Evolutionary conservation across 1,139 yeast genomes (phyloP).

Genomic region (Protomyces inouyei): DNA sequence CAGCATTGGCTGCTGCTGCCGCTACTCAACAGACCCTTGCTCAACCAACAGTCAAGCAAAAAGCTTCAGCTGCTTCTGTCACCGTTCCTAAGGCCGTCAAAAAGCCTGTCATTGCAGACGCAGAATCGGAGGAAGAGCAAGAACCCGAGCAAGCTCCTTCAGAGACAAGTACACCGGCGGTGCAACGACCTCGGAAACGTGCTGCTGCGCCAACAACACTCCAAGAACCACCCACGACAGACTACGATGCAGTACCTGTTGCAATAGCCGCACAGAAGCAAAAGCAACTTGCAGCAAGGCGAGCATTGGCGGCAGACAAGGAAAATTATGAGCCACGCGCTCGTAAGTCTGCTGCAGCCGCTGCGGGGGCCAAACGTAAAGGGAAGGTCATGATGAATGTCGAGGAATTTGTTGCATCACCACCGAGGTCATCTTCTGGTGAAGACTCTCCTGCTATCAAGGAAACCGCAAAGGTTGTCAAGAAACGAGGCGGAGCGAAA

Average conservation of each 20-base stretch:
- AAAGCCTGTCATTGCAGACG: not conserved
- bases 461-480: not conserved
- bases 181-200: conserved; percentile 1
- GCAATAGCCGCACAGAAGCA: not conserved
- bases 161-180: not conserved
- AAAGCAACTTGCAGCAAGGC: not conserved
- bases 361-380: not conserved
- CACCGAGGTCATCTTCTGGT: not conserved
- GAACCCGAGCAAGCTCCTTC: not conserved
- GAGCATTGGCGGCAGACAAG: not conserved
- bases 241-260: not conserved
- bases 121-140: not conserved
- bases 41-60: not conserved
- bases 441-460: not conserved
- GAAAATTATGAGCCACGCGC: not conserved
- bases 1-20: not conserved
- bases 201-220: not conserved
- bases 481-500: not conserved
- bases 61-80: not conserved
- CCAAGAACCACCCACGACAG: not conserved
- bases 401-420: not conserved
- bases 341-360: not conserved
- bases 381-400: not conserved
- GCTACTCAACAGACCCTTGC: not conserved
- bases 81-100: not conserved